These are phyloP conservation scores for Pichia inconspicua DNA, from an alignment of 1,139 yeast genomes.

Conservation along the genomic window DNA sequence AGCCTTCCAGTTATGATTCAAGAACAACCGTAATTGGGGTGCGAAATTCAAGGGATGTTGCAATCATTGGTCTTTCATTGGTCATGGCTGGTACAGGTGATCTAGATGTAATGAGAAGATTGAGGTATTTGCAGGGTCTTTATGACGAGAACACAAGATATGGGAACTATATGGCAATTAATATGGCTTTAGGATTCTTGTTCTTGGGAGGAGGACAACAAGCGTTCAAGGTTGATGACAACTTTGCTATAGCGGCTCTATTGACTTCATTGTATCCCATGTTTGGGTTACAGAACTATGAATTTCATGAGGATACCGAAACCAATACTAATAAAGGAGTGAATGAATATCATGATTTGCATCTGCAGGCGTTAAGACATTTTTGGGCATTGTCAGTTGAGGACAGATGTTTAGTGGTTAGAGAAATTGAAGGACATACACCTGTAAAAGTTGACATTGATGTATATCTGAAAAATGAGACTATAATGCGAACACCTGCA, in stretches of 20 bases:
- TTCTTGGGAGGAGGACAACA: constrained; percentile 92
- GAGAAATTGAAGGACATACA: constrained; percentile 56
- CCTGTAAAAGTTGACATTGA: constrained; percentile 47
- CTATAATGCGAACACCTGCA: constrained; percentile 30
- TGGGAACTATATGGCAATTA: constrained; percentile 74
- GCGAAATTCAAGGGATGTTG: constrained; percentile 47
- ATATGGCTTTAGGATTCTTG: constrained; percentile 78
- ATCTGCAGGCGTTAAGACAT: constrained; percentile 80
- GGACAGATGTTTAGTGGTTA: constrained; percentile 66
- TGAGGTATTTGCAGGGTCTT: constrained; percentile 60
- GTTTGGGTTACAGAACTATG: constrained; percentile 38
- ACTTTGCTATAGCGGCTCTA: constrained; percentile 66
- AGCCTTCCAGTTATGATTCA: constrained; percentile 50
- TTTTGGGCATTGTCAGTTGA: constrained; percentile 87
- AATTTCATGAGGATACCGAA: constrained; percentile 17
- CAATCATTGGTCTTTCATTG: constrained; percentile 59
- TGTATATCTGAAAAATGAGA: constrained; percentile 37
- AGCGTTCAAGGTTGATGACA: constrained; percentile 53
- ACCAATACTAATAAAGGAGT: constrained; percentile 15
- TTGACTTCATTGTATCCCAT: constrained; percentile 71
- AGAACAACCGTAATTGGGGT: constrained; percentile 52
- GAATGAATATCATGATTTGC: constrained; percentile 34
- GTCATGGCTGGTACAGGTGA: constrained; percentile 94
- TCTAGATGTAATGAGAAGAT: constrained; percentile 62
- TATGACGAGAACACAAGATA: constrained; percentile 43